Evolutionary conservation across 306 rosid genomes (phyloP).

Genomic region (Acacia acuminata): DNA sequence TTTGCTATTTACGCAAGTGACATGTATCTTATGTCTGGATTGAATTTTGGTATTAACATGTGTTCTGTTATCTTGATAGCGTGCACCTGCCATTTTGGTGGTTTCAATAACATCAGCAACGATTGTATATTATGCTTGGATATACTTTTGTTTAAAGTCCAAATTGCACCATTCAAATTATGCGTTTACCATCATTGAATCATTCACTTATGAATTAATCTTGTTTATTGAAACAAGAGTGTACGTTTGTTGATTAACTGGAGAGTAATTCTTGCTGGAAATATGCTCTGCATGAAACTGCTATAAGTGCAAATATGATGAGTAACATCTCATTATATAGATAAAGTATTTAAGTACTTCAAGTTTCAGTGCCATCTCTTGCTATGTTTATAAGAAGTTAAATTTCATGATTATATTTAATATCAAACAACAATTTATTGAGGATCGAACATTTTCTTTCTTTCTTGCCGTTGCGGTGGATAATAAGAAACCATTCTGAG

Average conservation of each 20-base stretch:
- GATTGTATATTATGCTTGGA: not conserved
- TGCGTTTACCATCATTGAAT: not conserved
- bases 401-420: not conserved
- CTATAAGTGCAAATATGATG: not conserved
- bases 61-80: not conserved
- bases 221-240: not conserved
- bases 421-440: conserved; percentile 4
- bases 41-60: not conserved
- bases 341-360: not conserved
- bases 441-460: conserved; percentile 22
- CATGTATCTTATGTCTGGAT: not conserved
- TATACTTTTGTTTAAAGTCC: not conserved
- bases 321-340: not conserved
- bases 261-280: not conserved
- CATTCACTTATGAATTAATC: not conserved
- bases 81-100: not conserved
- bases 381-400: not conserved
- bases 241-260: not conserved
- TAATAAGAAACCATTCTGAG: conserved; percentile 13
- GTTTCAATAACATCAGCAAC: not conserved
- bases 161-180: not conserved
- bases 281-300: not conserved
- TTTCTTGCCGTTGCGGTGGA: conserved; percentile 21
- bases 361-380: not conserved
- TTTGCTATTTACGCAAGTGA: not conserved